Percentiles rank a stretch among this genome's conserved stretches.
phyloP scores from a whole-genome alignment of 2,329 filamentous ascomycete genomes.

The Zymoseptoria crescenta region DNA sequence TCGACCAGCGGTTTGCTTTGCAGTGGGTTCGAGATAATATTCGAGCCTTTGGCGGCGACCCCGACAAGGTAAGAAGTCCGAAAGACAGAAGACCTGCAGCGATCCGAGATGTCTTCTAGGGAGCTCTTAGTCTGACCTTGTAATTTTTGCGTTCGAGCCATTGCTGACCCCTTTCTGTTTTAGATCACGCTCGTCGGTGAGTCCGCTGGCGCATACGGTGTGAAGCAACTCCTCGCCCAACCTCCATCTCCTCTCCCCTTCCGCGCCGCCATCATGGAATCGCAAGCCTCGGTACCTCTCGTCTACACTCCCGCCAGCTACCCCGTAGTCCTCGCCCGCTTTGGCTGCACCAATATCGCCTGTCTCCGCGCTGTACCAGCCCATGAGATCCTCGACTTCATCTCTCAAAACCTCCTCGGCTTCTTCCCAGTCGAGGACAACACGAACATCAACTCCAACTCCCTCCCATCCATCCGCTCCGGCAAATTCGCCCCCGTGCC shows the following conservation, averaged over 20 bases:
- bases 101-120: too few species aligned
- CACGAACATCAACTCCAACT: constrained; percentile 8
- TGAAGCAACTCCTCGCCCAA: constrained; percentile 12
- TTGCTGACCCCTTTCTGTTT: too few species aligned
- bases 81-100: too few species aligned
- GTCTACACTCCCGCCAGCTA: constrained; percentile 8
- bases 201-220: constrained; percentile 12
- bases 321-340: constrained; percentile 8
- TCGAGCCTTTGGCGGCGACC: constrained; percentile 40
- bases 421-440: constrained; percentile 10
- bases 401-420: constrained; percentile 15
- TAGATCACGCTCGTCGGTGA: constrained; percentile 22
- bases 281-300: constrained; percentile 2
- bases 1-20: constrained; percentile 28
- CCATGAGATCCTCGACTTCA: constrained; percentile 8
- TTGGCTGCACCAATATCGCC: constrained; percentile 8
- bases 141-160: too few species aligned
- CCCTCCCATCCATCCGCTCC: constrained; percentile 5
- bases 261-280: constrained; percentile 17
- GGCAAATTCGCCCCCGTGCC: constrained; percentile 17
- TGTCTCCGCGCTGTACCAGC: constrained; percentile 11
- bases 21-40: constrained; percentile 46
- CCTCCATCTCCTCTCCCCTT: constrained; percentile 15
- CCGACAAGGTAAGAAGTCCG: too few species aligned
- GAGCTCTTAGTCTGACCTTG: too few species aligned